These are phyloP conservation scores for Amanita polypyramis DNA, from an alignment of 768 basidiomycete species.

Conservation along the genomic window DNA sequence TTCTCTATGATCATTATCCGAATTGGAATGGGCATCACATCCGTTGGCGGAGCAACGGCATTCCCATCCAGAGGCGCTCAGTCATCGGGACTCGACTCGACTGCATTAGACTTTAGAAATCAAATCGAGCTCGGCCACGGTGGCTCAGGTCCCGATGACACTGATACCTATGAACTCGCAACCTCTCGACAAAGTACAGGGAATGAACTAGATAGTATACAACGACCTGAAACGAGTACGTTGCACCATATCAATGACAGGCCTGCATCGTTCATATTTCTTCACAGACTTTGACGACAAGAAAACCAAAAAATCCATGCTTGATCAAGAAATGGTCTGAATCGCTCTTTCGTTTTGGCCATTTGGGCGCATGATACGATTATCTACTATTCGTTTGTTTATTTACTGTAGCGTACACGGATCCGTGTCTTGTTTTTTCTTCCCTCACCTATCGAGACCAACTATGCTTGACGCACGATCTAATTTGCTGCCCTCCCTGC, in stretches of 20 bases:
- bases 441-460: neutral
- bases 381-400: neutral
- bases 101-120: neutral
- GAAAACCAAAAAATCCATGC: neutral
- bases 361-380: neutral
- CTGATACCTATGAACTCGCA: neutral
- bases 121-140: neutral
- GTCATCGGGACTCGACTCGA: neutral
- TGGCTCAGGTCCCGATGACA: neutral
- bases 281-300: neutral
- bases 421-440: neutral
- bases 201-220: neutral
- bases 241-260: too few relatives aligned
- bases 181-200: neutral
- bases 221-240: neutral
- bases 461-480: neutral
- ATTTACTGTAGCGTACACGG: neutral
- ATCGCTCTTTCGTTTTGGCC: neutral
- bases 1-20: slow-evolving; percentile 32
- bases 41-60: neutral
- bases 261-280: too few relatives aligned
- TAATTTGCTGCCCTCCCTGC: neutral
- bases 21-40: slow-evolving; percentile 24
- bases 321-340: neutral
- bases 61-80: neutral